These are phyloP conservation scores for Nemania sp. DNA, from an alignment of 2,329 filamentous ascomycete genomes.

Conservation along the genomic window DNA sequence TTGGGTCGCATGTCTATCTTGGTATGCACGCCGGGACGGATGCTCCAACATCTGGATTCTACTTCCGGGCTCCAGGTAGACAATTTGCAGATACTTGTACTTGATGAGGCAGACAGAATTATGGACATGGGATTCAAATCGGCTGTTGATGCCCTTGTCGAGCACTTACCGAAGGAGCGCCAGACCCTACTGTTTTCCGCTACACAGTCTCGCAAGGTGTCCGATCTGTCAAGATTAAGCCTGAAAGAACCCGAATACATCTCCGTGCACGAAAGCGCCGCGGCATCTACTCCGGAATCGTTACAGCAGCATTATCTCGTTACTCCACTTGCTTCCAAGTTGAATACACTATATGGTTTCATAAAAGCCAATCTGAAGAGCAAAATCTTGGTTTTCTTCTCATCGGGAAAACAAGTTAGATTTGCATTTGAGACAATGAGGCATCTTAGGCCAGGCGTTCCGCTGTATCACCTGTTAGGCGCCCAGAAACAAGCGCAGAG, in stretches of 20 bases:
- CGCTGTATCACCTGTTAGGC: conserved; percentile 77
- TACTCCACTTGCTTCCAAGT: conserved; percentile 82
- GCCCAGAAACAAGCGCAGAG: conserved; percentile 85
- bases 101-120: conserved; percentile 95
- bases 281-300: conserved; percentile 76
- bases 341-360: conserved; percentile 92
- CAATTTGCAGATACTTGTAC: conserved; percentile 87
- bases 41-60: conserved; percentile 94
- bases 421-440: conserved; percentile 92
- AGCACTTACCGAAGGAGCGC: conserved; percentile 81
- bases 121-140: conserved; percentile 96
- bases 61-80: conserved; percentile 88
- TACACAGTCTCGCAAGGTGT: conserved; percentile 92
- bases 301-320: conserved; percentile 91
- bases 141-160: conserved; percentile 88
- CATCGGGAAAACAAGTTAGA: conserved; percentile 92
- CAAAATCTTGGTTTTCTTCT: conserved; percentile 95
- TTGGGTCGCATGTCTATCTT: conserved; percentile 94
- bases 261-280: conserved; percentile 83
- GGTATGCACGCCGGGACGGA: conserved; percentile 91
- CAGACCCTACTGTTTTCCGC: conserved; percentile 96
- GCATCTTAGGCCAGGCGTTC: conserved; percentile 91
- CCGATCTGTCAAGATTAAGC: conserved; percentile 85
- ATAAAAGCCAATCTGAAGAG: conserved; percentile 87
- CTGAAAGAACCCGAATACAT: conserved; percentile 93